Evolutionary conservation across 2,329 filamentous ascomycete species (phyloP).

Genomic region (Fusarium torulosum): DNA sequence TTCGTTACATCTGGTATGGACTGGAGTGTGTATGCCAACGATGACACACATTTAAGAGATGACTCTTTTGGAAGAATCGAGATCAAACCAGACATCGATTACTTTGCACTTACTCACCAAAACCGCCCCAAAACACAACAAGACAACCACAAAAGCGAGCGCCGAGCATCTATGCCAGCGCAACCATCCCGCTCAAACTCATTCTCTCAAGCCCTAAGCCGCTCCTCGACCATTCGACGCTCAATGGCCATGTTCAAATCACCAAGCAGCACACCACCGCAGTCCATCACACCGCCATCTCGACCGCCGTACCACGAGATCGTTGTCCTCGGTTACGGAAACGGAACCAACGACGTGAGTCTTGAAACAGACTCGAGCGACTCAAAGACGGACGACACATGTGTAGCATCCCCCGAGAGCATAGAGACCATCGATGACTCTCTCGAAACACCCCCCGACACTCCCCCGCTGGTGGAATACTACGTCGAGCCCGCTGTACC

Average conservation of each 20-base stretch:
- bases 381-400: slow-evolving; percentile 39
- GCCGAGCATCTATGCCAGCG: slow-evolving; percentile 30
- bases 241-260: slow-evolving; percentile 52
- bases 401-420: slow-evolving; percentile 42
- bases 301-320: slow-evolving; percentile 62
- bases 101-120: slow-evolving; percentile 61
- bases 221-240: slow-evolving; percentile 52
- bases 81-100: slow-evolving; percentile 69
- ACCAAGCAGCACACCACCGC: slow-evolving; percentile 33
- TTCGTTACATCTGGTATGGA: slow-evolving; percentile 34
- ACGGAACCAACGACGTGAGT: slow-evolving; percentile 60
- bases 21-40: slow-evolving; percentile 23
- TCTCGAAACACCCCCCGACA: slow-evolving; percentile 42
- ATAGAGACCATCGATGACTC: slow-evolving; percentile 50
- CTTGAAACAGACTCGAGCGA: slow-evolving; percentile 40
- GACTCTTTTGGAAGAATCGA: slow-evolving; percentile 50
- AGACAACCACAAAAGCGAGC: slow-evolving; percentile 33
- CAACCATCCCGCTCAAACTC: slow-evolving; percentile 50
- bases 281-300: slow-evolving; percentile 27
- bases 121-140: slow-evolving; percentile 22
- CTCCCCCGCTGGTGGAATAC: slow-evolving; percentile 35
- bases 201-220: slow-evolving; percentile 48
- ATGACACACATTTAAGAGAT: slow-evolving; percentile 10
- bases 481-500: slow-evolving; percentile 28
- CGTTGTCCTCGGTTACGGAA: slow-evolving; percentile 66